A percentile compares a stretch with the other conserved stretches of the same genome.
Evolutionary conservation across 1,284 basidiomycete species (phyloP).

Genomic region (Xerocomus cyaneibrunnescens): DNA sequence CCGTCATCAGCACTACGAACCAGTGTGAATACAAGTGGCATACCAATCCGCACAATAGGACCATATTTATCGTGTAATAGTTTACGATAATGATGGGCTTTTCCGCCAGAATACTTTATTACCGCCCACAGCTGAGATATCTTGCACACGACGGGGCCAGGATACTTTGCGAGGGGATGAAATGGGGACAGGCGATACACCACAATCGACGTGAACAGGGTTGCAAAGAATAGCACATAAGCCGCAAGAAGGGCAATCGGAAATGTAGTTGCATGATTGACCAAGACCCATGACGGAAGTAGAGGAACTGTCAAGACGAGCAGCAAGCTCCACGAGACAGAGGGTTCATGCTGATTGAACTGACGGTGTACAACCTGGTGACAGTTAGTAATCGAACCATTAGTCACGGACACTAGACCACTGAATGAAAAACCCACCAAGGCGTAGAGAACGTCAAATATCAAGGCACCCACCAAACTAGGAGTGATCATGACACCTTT

Average conservation of each 20-base stretch:
- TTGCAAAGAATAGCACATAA: slow-evolving; percentile 22
- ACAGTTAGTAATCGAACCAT: background rate
- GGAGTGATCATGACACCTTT: too few relatives aligned
- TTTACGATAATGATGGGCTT: slow-evolving; percentile 22
- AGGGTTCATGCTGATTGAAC: slow-evolving; percentile 24
- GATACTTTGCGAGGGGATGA: slow-evolving; percentile 36
- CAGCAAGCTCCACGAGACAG: slow-evolving; percentile 18
- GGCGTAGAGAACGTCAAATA: slow-evolving; percentile 21
- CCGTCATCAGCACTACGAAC: slow-evolving; percentile 9
- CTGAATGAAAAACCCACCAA: slow-evolving; percentile 13
- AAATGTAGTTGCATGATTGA: slow-evolving; percentile 10
- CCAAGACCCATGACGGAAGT: slow-evolving; percentile 11
- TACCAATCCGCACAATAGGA: slow-evolving; percentile 31
- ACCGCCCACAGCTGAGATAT: slow-evolving; percentile 28
- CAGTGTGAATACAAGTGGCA: too few relatives aligned
- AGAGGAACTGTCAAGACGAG: slow-evolving; percentile 16
- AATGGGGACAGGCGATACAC: slow-evolving; percentile 37
- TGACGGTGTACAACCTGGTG: slow-evolving; percentile 14
- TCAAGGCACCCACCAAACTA: too few relatives aligned
- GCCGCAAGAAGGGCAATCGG: slow-evolving; percentile 1
- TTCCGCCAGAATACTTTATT: slow-evolving; percentile 14
- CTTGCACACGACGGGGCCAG: slow-evolving; percentile 34
- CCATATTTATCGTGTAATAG: slow-evolving; percentile 29
- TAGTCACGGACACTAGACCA: background rate
- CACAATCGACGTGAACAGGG: slow-evolving; percentile 24